Evolutionary conservation across 140 eudicot genomes (phyloP).

Genomic region (Cichorium intybus): DNA sequence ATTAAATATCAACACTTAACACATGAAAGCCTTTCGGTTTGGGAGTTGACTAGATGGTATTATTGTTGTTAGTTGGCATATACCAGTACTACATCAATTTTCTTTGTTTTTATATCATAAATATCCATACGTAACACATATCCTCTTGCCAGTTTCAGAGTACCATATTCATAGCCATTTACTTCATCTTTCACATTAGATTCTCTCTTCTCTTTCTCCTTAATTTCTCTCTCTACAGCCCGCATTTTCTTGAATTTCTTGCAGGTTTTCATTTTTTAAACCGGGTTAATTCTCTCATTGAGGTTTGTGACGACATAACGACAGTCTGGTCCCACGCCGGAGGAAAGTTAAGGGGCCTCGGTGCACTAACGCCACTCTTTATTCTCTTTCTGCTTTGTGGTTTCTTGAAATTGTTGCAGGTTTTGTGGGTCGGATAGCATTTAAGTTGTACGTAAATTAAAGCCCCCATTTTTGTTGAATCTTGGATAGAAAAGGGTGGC

Average conservation of each 20-base stretch:
- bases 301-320: background rate
- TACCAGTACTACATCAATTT: constrained; percentile 15
- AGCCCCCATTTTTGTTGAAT: constrained; percentile 8
- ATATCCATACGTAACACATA: constrained; percentile 8
- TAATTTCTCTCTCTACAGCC: background rate
- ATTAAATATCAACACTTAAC: background rate
- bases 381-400: background rate
- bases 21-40: background rate
- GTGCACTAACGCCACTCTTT: background rate
- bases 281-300: too few species aligned
- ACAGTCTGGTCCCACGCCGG: background rate
- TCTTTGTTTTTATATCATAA: constrained; percentile 5
- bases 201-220: constrained; percentile 21
- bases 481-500: constrained; percentile 4
- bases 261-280: background rate
- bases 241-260: background rate
- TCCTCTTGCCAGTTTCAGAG: constrained; percentile 11
- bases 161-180: constrained; percentile 17
- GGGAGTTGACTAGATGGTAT: constrained; percentile 21
- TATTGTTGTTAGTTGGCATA: constrained; percentile 24
- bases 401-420: constrained; percentile 37
- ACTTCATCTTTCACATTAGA: constrained; percentile 25
- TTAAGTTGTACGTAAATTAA: constrained; percentile 23
- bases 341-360: background rate
- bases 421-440: constrained; percentile 47